phyloP scores from a whole-genome alignment of 176 grass and related monocot genomes.

The Alloteropsis semialata region DNA sequence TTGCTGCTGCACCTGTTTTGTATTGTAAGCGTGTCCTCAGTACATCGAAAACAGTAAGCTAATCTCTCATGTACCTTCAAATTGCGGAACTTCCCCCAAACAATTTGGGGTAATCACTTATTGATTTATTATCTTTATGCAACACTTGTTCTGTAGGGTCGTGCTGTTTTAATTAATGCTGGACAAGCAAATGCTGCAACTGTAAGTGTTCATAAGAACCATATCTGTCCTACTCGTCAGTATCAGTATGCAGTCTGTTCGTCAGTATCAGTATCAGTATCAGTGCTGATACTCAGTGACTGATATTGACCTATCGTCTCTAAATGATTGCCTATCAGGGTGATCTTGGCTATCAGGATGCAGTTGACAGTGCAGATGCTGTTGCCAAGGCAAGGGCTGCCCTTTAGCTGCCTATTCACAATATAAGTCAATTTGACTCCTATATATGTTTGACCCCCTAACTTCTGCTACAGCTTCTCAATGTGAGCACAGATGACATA shows the following conservation, averaged over 20 bases:
- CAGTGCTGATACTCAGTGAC: not conserved
- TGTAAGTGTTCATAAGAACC: constrained; percentile 61
- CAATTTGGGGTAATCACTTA: not conserved
- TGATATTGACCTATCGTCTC: constrained; percentile 31
- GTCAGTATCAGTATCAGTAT: not conserved
- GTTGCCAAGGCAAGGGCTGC: constrained; percentile 68
- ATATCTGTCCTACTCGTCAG: not conserved
- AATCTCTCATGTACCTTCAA: not conserved
- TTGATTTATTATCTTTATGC: not conserved
- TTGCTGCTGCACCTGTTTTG: constrained; percentile 86
- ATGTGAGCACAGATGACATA: constrained; percentile 58
- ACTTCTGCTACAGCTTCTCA: constrained; percentile 58
- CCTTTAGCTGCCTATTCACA: not conserved
- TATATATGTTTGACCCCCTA: constrained; percentile 6
- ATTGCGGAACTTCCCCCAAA: not conserved
- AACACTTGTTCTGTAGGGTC: constrained; percentile 46
- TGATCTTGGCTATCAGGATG: constrained; percentile 88
- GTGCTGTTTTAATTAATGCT: constrained; percentile 91
- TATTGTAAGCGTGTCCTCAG: constrained; percentile 75
- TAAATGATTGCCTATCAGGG: constrained; percentile 52
- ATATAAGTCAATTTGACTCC: not conserved
- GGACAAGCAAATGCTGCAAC: constrained; percentile 99
- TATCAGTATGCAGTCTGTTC: not conserved
- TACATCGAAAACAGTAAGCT: constrained; percentile 60
- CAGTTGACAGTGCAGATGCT: constrained; percentile 83